phyloP scores from a whole-genome alignment of 176 grass and related monocot species.

The Ananas comosus region DNA sequence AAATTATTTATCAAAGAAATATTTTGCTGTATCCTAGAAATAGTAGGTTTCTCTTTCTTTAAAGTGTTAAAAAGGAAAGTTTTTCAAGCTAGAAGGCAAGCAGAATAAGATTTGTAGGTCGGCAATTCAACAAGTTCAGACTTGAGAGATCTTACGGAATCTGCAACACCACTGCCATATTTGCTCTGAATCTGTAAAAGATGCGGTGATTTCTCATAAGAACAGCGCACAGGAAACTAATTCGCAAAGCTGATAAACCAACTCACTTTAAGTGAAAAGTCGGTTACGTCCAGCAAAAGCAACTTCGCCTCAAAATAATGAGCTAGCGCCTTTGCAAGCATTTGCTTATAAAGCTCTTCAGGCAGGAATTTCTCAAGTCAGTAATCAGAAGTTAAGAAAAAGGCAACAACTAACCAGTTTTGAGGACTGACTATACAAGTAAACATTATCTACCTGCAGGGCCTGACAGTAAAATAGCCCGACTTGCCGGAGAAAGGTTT shows the following conservation, averaged over 20 bases:
- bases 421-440: too few species aligned
- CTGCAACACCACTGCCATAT: slow-evolving; percentile 47
- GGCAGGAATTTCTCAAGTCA: slow-evolving; percentile 22
- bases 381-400: slow-evolving; percentile 3
- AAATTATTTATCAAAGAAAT: too few species aligned
- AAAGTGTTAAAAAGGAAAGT: background rate
- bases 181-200: slow-evolving; percentile 57
- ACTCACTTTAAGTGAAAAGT: slow-evolving; percentile 86
- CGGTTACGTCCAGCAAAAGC: slow-evolving; percentile 75
- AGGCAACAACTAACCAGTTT: background rate
- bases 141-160: slow-evolving; percentile 31
- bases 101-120: background rate
- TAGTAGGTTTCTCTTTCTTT: background rate
- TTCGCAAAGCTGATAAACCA: background rate
- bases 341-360: slow-evolving; percentile 97
- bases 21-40: background rate
- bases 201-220: slow-evolving; percentile 13
- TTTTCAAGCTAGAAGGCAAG: background rate
- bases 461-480: slow-evolving; percentile 74
- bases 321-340: slow-evolving; percentile 85
- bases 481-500: slow-evolving; percentile 87
- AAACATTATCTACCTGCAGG: slow-evolving; percentile 57
- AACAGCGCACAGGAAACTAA: background rate
- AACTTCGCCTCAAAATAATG: slow-evolving; percentile 82
- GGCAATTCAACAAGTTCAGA: background rate